Evolutionary conservation across 2,329 filamentous ascomycete species (phyloP), one percentile per base, ranked within the genome.

Genomic region (Sarocladiaceae sp.): DNA sequence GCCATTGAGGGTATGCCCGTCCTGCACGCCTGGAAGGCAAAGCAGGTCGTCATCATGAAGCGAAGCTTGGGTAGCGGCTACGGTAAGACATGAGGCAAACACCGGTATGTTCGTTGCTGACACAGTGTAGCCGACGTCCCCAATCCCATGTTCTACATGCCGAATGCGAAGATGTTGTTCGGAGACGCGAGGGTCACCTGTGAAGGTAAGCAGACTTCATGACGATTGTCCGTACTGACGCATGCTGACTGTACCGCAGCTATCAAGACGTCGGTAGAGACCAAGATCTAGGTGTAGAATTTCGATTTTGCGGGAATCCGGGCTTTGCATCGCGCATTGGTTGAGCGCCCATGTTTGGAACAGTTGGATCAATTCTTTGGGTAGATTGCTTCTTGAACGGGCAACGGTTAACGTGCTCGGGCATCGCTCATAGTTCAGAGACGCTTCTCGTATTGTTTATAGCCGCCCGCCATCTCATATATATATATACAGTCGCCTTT

Each of bases 101-200:
- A 3, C 20, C n/a, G 24, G 11, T 24, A 39, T 24, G 16, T 23
- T 6, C 24, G n/a, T 19, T n/a, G 23, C 37, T 33, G n/a, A 37
- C 48, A 15, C 12, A 2, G 19, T 23, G 29, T 53, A 85, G 85
- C 89, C 16, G 88, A 95, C 65, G 87, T 95, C 9, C 85, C 85
- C 10, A 95, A 95, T 59, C 88, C 89, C 1, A 90, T 95, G 87
- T 93, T 94, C 64, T 93, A 83, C 65, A 91, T 90, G 85, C 83
- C 85, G 3, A 84, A 84, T 43, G 89, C 88, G 2, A 86, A 84
- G 67, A 95, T 95, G 89, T 63, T 95, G 47, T 95, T 95, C 65
- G 88, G 89, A 20, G 89, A 95, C 67, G 89, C 89, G 16, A 91
- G 88, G 68, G 76, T 79, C 48, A 85, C 83, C 47, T 91, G 86